Conservation (phyloP, 2,329 filamentous ascomycete species). For the Monilinia polystroma region DNA sequence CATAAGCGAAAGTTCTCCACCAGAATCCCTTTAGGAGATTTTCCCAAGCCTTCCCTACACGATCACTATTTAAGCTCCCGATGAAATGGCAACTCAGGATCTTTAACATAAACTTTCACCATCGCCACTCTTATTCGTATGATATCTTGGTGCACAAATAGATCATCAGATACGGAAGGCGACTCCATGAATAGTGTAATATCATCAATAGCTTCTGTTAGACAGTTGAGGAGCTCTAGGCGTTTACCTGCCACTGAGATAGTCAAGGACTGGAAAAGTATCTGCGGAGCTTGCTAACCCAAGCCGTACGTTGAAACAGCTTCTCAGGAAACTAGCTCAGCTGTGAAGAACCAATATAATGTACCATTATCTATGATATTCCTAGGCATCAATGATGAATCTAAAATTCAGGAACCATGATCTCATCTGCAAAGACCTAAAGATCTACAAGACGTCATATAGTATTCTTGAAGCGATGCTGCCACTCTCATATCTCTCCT, state of each 20-base stretch:
- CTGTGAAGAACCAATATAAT: not conserved
- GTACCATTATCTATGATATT: too few relatives aligned
- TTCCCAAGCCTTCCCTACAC: not conserved
- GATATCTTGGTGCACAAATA: accelerated
- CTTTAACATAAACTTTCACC: not conserved
- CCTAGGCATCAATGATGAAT: not conserved
- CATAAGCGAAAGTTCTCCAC: not conserved
- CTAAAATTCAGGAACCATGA: not conserved
- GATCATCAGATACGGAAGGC: not conserved
- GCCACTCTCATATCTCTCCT: not conserved
- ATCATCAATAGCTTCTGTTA: not conserved
- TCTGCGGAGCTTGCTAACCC: not conserved
- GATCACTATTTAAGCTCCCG: accelerated
- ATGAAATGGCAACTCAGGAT: not conserved
- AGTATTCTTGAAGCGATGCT: not conserved
- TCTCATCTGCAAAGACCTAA: not conserved
- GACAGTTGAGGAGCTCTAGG: accelerated
- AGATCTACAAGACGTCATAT: too few relatives aligned
- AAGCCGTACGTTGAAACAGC: not conserved
- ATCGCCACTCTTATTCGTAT: not conserved
- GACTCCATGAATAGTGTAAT: not conserved
- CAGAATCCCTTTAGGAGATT: not conserved
- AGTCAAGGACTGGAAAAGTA: not conserved
- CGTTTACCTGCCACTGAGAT: not conserved
- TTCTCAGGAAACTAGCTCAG: not conserved